These are phyloP conservation scores for Colletotrichum viniferum DNA, from an alignment of 2,329 filamentous ascomycete genomes.

Conservation along the genomic window DNA sequence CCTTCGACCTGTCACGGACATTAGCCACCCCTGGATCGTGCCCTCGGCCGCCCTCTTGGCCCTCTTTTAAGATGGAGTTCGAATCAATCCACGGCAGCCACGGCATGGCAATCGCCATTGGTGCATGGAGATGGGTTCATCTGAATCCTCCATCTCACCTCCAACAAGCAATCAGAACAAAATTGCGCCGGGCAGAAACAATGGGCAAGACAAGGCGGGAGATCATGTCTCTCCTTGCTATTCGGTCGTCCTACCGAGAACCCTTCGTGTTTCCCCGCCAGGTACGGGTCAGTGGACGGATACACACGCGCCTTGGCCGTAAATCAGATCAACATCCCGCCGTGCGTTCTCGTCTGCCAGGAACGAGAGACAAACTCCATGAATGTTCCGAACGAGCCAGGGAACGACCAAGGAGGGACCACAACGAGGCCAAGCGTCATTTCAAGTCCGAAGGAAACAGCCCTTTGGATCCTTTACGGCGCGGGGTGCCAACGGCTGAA, in stretches of 20 bases:
- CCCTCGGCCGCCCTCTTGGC: neutral
- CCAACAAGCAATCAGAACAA: neutral
- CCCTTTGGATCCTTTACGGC: neutral
- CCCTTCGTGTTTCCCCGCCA: neutral
- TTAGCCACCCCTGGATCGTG: slow-evolving; percentile 1
- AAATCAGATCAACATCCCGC: neutral
- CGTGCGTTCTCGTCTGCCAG: neutral
- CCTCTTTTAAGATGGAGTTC: neutral
- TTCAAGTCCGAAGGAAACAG: neutral
- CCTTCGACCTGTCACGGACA: neutral
- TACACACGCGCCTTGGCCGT: neutral
- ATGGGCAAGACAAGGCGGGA: neutral
- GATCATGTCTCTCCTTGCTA: neutral
- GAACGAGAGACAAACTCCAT: neutral
- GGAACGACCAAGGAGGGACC: neutral
- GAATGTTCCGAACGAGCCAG: neutral
- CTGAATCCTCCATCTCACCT: neutral
- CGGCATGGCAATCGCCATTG: neutral
- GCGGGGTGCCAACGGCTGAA: neutral
- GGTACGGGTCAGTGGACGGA: neutral
- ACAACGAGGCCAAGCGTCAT: neutral
- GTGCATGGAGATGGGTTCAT: neutral
- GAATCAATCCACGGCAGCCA: neutral
- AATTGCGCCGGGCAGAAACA: neutral
- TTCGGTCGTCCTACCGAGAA: neutral